Evolutionary conservation across 2,329 filamentous ascomycete genomes (phyloP).

Genomic region (Aspergillus melleus): DNA sequence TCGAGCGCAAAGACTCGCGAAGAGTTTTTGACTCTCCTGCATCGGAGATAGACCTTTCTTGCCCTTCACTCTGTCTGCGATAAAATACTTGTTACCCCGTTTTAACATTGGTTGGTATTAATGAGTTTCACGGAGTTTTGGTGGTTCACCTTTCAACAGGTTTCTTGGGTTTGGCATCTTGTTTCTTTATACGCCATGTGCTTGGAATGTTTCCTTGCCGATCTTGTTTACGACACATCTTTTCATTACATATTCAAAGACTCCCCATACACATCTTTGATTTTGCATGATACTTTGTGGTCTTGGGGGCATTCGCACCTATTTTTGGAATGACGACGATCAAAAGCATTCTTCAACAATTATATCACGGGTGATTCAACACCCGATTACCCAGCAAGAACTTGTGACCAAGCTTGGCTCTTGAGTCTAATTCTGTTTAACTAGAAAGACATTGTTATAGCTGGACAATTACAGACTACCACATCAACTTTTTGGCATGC

Average conservation of each 20-base stretch:
- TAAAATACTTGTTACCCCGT: slow-evolving; percentile 17
- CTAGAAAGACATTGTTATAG: background rate
- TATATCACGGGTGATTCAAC: background rate
- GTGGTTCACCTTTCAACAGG: slow-evolving; percentile 44
- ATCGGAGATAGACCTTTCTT: slow-evolving; percentile 46
- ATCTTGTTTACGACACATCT: background rate
- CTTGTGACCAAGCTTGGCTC: background rate
- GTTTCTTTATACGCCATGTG: slow-evolving; percentile 6
- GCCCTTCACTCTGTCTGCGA: slow-evolving; percentile 12
- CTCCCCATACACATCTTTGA: background rate
- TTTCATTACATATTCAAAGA: background rate
- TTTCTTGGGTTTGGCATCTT: slow-evolving; percentile 28
- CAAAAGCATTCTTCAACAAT: background rate
- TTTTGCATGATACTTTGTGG: background rate
- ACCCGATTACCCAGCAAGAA: background rate
- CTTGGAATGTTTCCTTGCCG: background rate
- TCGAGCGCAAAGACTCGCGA: slow-evolving; percentile 90
- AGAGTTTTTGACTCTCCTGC: slow-evolving; percentile 85
- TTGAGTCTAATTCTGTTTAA: background rate
- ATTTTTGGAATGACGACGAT: slow-evolving; percentile 11
- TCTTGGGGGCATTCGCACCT: background rate
- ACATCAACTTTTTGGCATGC: background rate
- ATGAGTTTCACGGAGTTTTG: slow-evolving; percentile 36
- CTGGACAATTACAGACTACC: background rate
- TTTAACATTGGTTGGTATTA: slow-evolving; percentile 28